Conservation (phyloP, 768 basidiomycete species). For the Lactarius hengduanensis region DNA sequence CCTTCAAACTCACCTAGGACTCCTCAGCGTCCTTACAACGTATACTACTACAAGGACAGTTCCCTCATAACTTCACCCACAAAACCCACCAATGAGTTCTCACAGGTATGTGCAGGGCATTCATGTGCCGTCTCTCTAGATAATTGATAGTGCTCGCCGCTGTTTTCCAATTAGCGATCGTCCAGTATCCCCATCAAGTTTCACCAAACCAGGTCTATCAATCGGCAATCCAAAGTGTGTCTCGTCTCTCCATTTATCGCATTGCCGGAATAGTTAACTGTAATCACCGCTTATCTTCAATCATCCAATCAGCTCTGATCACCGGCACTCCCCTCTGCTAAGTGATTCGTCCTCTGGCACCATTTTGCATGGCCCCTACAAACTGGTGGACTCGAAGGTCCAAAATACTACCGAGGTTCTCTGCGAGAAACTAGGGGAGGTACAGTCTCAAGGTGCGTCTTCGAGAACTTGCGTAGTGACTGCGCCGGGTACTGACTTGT, state of each 20-base stretch:
- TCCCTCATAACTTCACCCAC: too few species aligned
- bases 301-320: neutral
- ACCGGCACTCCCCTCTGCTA: neutral
- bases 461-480: neutral
- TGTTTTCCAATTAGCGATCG: neutral
- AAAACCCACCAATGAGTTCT: too few species aligned
- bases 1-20: too few species aligned
- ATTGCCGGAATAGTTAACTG: neutral
- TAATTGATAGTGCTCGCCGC: too few species aligned
- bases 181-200: neutral
- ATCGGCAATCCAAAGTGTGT: neutral
- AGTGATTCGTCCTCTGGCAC: neutral
- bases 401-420: neutral
- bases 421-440: neutral
- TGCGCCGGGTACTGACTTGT: neutral
- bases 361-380: neutral
- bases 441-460: neutral
- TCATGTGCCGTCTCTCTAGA: too few species aligned
- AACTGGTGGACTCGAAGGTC: neutral
- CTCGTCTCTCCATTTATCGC: neutral
- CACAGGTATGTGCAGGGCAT: too few species aligned
- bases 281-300: neutral
- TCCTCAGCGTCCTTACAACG: too few species aligned
- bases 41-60: too few species aligned
- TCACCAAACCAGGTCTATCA: too few species aligned